Percentiles rank a stretch among this genome's conserved stretches.
These are phyloP conservation scores for Stylosanthes scabra DNA, from an alignment of 331 rosid species.

Conservation along the genomic window DNA sequence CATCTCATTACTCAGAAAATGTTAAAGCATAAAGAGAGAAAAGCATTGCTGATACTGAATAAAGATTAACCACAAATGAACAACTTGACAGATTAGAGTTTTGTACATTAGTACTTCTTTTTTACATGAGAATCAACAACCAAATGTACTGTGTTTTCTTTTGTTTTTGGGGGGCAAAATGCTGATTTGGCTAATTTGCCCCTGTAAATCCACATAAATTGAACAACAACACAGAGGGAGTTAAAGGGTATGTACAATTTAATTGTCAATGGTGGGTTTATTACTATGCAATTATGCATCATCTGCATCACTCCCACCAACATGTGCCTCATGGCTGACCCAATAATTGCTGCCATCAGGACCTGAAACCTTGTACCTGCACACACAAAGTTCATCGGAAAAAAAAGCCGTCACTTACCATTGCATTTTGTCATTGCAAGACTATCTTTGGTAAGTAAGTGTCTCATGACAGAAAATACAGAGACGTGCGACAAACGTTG, in stretches of 20 bases:
- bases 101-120: constrained; percentile 32
- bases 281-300: constrained; percentile 59
- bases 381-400: constrained; percentile 43
- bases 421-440: no score
- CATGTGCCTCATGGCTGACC: constrained; percentile 70
- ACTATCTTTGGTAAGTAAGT: no score
- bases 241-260: constrained; percentile 66
- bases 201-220: constrained; percentile 45
- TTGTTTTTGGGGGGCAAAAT: constrained; percentile 22
- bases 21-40: background rate
- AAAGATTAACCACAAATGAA: background rate
- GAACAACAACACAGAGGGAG: constrained; percentile 43
- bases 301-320: constrained; percentile 90
- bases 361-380: constrained; percentile 77
- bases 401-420: background rate
- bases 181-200: constrained; percentile 48
- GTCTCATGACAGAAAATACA: no score
- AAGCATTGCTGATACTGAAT: background rate
- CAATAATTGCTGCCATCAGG: constrained; percentile 84
- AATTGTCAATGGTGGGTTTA: constrained; percentile 43
- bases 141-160: constrained; percentile 39
- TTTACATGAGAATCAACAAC: constrained; percentile 47
- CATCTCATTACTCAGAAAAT: background rate
- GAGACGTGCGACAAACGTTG: no score
- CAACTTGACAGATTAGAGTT: constrained; percentile 23